Percentiles rank a stretch among this genome's conserved stretches.
These are phyloP conservation scores for Ilex asprella DNA, from an alignment of 257 asterid species.

Conservation along the genomic window DNA sequence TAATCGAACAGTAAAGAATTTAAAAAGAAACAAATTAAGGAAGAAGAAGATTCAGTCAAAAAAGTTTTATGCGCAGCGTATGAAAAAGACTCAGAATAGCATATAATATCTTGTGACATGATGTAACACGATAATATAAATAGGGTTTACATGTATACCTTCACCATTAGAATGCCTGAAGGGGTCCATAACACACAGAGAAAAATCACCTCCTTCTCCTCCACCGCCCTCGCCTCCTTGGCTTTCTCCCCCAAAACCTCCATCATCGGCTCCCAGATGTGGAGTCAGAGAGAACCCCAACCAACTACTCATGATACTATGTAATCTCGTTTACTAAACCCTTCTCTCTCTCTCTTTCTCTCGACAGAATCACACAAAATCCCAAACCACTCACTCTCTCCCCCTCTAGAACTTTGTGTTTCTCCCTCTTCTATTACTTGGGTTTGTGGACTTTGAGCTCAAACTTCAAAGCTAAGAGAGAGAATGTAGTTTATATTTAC, in stretches of 20 bases:
- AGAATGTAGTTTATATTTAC: not conserved
- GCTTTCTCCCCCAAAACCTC: conserved; percentile 14
- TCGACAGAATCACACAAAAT: not conserved
- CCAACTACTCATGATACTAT: conserved; percentile 49
- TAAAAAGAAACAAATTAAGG: not conserved
- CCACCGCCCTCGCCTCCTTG: conserved; percentile 7
- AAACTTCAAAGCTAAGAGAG: conserved; percentile 32
- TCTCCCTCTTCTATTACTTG: conserved; percentile 3
- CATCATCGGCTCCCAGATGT: conserved; percentile 40
- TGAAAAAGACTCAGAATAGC: not conserved
- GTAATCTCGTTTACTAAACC: not conserved
- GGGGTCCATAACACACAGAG: conserved; percentile 24
- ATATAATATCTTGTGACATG: too few relatives aligned
- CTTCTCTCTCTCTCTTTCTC: not conserved
- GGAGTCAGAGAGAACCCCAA: conserved; percentile 68
- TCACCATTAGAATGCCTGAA: conserved; percentile 4
- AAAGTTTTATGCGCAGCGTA: not conserved
- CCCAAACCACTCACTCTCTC: not conserved
- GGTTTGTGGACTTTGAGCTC: conserved; percentile 38
- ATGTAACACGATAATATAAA: not conserved
- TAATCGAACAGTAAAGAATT: not conserved
- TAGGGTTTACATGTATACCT: not conserved
- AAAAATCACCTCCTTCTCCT: conserved; percentile 3
- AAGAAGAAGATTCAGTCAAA: not conserved
- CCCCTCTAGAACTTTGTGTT: conserved; percentile 10